A percentile compares a stretch with the other conserved stretches of the same genome.
Conservation (phyloP, 2,329 filamentous ascomycete genomes). For the Colletotrichum cereale region DNA sequence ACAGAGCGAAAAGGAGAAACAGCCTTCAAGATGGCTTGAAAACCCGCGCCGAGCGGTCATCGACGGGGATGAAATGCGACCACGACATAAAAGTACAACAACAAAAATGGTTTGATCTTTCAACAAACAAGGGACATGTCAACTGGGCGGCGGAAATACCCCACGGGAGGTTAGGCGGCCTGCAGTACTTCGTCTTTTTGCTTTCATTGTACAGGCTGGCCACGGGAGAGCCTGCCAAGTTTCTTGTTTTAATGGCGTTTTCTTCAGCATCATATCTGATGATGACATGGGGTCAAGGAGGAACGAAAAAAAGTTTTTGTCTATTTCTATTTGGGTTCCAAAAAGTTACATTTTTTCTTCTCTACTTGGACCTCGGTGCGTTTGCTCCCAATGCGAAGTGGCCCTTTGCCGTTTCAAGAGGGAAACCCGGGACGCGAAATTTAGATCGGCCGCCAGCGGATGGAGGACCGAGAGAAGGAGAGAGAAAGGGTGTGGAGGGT, state of each 20-base stretch:
- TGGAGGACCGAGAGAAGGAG: background rate
- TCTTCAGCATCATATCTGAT: constrained; percentile 29
- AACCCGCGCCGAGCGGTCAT: constrained; percentile 36
- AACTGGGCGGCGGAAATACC: constrained; percentile 35
- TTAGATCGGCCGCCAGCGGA: constrained; percentile 19
- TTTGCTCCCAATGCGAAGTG: background rate
- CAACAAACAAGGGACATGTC: constrained; percentile 22
- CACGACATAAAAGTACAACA: constrained; percentile 38
- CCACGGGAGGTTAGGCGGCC: constrained; percentile 30
- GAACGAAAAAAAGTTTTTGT: constrained; percentile 19
- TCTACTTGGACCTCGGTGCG: background rate
- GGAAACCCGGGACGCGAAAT: constrained; percentile 4
- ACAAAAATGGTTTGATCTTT: constrained; percentile 20
- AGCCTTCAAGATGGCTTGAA: constrained; percentile 27
- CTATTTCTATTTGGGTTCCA: constrained; percentile 18
- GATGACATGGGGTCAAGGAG: constrained; percentile 14
- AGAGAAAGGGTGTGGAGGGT: background rate
- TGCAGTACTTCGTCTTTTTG: constrained; percentile 32
- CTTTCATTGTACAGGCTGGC: constrained; percentile 3
- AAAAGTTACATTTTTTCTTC: background rate
- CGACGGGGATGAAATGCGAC: constrained; percentile 36
- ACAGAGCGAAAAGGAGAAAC: constrained; percentile 20
- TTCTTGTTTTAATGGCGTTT: constrained; percentile 31
- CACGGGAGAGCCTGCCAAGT: constrained; percentile 1
- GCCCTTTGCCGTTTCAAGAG: background rate